phyloP scores from a whole-genome alignment of 2,329 filamentous ascomycete species.

The Pestalotiopsis sp. region DNA sequence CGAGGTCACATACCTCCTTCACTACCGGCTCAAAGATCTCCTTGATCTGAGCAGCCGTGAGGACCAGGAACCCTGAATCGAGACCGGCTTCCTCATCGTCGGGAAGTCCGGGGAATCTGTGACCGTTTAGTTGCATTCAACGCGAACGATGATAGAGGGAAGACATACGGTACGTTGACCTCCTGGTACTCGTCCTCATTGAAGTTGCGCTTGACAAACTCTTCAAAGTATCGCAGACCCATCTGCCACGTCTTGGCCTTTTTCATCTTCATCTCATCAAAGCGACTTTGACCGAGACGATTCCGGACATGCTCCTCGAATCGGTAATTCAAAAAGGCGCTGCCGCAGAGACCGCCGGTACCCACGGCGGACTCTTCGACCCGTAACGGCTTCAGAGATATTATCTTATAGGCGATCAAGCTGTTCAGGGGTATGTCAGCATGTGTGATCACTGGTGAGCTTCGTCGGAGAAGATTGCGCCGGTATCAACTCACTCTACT shows the following conservation, averaged over 20 bases:
- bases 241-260: conserved; percentile 81
- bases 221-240: conserved; percentile 79
- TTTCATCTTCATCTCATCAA: conserved; percentile 76
- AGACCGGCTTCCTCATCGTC: conserved; percentile 76
- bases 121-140: background rate
- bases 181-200: conserved; percentile 77
- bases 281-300: conserved; percentile 67
- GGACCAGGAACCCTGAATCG: conserved; percentile 75
- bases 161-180: conserved; percentile 70
- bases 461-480: background rate
- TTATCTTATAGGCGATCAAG: conserved; percentile 81
- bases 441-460: background rate
- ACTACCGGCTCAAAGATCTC: conserved; percentile 77
- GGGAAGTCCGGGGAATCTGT: conserved; percentile 70
- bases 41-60: conserved; percentile 70
- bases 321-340: conserved; percentile 77
- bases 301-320: conserved; percentile 77
- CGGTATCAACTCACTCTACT: conserved; percentile 58
- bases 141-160: background rate
- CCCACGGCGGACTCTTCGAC: conserved; percentile 82
- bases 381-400: conserved; percentile 69
- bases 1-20: conserved; percentile 69
- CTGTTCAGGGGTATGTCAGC: conserved; percentile 33
- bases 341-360: conserved; percentile 76
- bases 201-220: conserved; percentile 84